Conservation (phyloP, 176 grass and related monocot species). For the Musa troglodytarum region DNA sequence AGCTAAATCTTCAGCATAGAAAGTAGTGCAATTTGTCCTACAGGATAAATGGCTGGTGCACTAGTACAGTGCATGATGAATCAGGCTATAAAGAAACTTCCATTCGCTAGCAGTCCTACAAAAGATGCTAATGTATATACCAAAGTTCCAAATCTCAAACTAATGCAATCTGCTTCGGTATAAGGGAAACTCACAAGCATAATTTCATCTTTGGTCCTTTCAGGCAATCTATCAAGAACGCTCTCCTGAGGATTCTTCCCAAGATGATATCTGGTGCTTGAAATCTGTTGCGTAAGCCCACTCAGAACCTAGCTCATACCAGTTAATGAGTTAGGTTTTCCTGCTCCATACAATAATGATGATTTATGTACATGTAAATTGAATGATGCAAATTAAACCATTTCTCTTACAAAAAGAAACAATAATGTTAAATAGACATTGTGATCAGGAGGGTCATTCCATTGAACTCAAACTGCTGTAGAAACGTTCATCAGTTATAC, state of each 20-base stretch:
- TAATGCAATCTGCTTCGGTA: background rate
- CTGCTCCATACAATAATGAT: slow-evolving; percentile 71
- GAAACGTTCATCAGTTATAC: background rate
- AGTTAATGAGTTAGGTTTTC: slow-evolving; percentile 91
- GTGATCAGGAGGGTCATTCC: background rate
- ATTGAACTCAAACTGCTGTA: background rate
- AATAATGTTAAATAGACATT: background rate
- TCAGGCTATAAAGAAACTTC: background rate
- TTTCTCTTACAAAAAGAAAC: slow-evolving; percentile 5
- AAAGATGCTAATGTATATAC: background rate
- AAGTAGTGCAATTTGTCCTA: too few relatives aligned
- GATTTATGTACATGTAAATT: slow-evolving; percentile 13
- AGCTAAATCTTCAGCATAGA: background rate
- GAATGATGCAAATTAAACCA: background rate
- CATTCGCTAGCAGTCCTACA: background rate
- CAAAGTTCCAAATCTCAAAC: too few relatives aligned
- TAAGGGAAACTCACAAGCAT: slow-evolving; percentile 64
- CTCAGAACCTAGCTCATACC: slow-evolving; percentile 97
- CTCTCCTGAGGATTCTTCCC: slow-evolving; percentile 94
- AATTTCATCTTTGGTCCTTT: slow-evolving; percentile 66
- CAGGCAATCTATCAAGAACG: slow-evolving; percentile 65
- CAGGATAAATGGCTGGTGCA: too few relatives aligned
- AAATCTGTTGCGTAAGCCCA: slow-evolving; percentile 84
- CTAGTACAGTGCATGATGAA: background rate
- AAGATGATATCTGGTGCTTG: slow-evolving; percentile 72